Conservation (phyloP, 1,139 yeast species). For the Nakaseomyces nivariensis region DNA sequence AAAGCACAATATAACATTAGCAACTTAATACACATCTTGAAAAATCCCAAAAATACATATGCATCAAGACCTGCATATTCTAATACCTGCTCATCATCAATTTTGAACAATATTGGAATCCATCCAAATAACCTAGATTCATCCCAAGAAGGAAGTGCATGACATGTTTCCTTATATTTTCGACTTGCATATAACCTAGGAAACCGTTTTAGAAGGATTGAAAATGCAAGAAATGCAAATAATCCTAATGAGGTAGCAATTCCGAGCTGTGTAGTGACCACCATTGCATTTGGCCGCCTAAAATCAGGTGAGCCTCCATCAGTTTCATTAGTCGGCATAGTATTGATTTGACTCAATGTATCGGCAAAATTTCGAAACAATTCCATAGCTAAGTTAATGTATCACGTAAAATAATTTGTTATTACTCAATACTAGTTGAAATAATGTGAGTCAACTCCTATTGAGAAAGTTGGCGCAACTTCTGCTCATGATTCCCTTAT, state of each 20-base stretch:
- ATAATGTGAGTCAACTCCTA: too few species aligned
- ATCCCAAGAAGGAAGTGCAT: conserved; percentile 36
- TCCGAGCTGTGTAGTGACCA: conserved; percentile 41
- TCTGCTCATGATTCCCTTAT: too few species aligned
- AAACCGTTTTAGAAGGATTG: conserved; percentile 53
- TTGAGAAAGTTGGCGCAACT: too few species aligned
- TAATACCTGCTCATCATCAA: conserved; percentile 66
- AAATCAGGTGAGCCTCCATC: conserved; percentile 26
- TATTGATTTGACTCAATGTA: neutral
- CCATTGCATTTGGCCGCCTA: conserved; percentile 35
- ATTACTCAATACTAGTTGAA: too few species aligned
- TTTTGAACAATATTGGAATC: conserved; percentile 55
- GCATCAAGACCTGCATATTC: conserved; percentile 94
- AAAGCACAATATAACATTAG: conserved; percentile 44
- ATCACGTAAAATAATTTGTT: too few species aligned
- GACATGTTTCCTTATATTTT: conserved; percentile 28
- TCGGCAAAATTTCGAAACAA: neutral
- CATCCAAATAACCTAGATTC: conserved; percentile 60
- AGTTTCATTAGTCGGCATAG: neutral
- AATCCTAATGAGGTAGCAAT: conserved; percentile 57
- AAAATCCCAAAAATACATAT: conserved; percentile 67
- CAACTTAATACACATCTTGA: conserved; percentile 60
- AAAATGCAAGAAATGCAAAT: conserved; percentile 54
- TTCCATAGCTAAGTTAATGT: neutral
- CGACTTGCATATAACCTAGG: conserved; percentile 65